Evolutionary conservation across 176 grass and related monocot species (phyloP).

Genomic region (Phoenix roebelenii): DNA sequence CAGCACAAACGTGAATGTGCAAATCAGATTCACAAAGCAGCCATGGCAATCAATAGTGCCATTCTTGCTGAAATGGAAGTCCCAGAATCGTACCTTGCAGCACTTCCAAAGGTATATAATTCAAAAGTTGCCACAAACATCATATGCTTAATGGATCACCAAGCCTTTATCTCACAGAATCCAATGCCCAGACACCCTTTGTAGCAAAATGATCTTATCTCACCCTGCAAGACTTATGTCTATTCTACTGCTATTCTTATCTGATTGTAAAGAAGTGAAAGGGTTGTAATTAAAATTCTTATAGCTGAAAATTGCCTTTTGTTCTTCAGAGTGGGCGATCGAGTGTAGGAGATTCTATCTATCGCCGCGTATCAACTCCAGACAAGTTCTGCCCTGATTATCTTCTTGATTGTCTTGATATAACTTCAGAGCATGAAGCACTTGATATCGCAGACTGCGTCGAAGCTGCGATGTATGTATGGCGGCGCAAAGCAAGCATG

Average conservation of each 20-base stretch:
- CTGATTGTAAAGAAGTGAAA: no score
- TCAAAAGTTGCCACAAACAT: no score
- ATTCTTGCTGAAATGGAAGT: slow-evolving; percentile 89
- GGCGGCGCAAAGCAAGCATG: slow-evolving; percentile 70
- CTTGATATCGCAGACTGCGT: slow-evolving; percentile 67
- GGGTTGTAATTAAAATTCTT: not conserved
- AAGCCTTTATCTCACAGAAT: no score
- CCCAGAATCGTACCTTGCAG: slow-evolving; percentile 72
- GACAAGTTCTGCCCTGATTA: slow-evolving; percentile 79
- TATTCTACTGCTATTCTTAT: no score
- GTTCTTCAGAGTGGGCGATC: slow-evolving; percentile 54
- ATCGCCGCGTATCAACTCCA: slow-evolving; percentile 39
- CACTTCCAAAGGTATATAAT: slow-evolving; percentile 62
- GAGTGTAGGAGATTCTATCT: slow-evolving; percentile 68
- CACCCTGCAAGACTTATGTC: no score
- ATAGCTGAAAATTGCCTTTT: slow-evolving; percentile 3
- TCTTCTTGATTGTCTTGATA: slow-evolving; percentile 67
- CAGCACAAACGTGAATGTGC: slow-evolving; percentile 75
- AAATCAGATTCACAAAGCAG: slow-evolving; percentile 98
- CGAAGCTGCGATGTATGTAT: slow-evolving; percentile 96
- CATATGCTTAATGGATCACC: no score
- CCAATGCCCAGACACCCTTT: no score
- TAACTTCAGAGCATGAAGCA: slow-evolving; percentile 78
- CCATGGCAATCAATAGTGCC: slow-evolving; percentile 84
- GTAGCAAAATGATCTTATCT: no score